Evolutionary conservation across 208 protist species (phyloP), one percentile per base, ranked within the genome.

Genomic region (Herpetomonas samuelpessoai): DNA sequence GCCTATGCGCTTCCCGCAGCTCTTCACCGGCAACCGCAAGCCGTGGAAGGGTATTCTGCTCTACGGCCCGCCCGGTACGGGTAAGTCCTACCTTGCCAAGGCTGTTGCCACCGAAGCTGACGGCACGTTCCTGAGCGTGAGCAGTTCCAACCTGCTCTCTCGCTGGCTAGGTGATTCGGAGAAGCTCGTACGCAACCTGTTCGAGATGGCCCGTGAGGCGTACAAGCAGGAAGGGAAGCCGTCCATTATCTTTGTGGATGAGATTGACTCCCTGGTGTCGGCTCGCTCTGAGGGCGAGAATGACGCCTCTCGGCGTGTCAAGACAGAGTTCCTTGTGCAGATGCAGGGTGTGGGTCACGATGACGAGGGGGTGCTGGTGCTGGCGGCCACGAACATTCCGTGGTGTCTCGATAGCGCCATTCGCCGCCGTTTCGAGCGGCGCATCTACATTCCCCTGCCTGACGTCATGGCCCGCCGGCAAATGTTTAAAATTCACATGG

Each of bases 271-370:
- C 2, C 78, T 98, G 26, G 86, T 93, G 24, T 94, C 90, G 7
- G 57, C 79, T 2, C 79, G 96, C 57, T 88, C 76, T 4, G 93
- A 97, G 50, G 79, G 74, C 50, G 91, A 96, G 57, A 92, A 97
- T 49, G 91, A 97, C 45, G 87, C 86, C 3, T 91, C 97, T 4
- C 80, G 98, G 26, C 86, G 98, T 52, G 95, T 99, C 46, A 99
- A 99, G 75, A 99, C 98, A 18, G 99, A 99, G 83, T 99, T 99
- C 64, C 81, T 99, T 1, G 98, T 99, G 9, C 98, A 99, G 76
- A 91, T 96, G 86, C 86, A 97, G 41, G 92, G 91, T 44, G 93
- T 92, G 3, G 86, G 88, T 35, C 59, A 90, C 64, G 79, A 90
- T 18, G 83, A 92, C 39, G 87, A 97, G 49, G 81, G 86, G 9